Evolutionary conservation across 1,139 yeast species (phyloP).

Genomic region (Pichia terricola): DNA sequence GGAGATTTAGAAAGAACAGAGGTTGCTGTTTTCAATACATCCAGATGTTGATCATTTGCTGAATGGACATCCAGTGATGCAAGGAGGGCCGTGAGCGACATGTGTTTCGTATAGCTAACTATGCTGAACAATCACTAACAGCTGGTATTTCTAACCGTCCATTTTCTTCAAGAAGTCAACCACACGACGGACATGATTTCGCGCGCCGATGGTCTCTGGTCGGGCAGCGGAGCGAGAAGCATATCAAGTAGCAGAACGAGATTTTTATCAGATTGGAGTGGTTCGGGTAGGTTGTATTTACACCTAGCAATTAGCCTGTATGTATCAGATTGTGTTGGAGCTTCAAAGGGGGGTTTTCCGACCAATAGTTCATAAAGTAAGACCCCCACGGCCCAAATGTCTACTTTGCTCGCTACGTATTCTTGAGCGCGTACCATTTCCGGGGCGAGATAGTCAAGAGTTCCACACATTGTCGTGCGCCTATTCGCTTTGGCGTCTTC

Average conservation of each 20-base stretch:
- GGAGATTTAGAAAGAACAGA: background rate
- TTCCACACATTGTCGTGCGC: constrained; percentile 86
- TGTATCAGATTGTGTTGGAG: constrained; percentile 57
- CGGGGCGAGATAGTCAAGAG: constrained; percentile 89
- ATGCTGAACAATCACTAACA: no score
- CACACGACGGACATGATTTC: background rate
- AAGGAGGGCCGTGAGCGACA: background rate
- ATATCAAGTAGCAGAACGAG: background rate
- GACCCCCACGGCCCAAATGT: constrained; percentile 90
- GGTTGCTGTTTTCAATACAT: constrained; percentile 30
- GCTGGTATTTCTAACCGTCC: no score
- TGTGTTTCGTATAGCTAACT: background rate
- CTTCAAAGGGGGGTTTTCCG: constrained; percentile 88
- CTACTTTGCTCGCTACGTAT: constrained; percentile 34
- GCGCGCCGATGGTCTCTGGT: background rate
- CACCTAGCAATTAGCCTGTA: constrained; percentile 56
- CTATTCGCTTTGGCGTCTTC: constrained; percentile 15
- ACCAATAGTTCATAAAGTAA: constrained; percentile 78
- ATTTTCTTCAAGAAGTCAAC: background rate
- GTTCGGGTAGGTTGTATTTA: constrained; percentile 6
- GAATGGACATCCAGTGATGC: background rate
- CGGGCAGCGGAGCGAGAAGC: background rate
- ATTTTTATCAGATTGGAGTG: background rate
- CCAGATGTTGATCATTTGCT: constrained; percentile 35
- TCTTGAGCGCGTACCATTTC: constrained; percentile 63